These are phyloP conservation scores for Brachypodium distachyon DNA, from an alignment of 202 grass and related monocot species.

Conservation along the genomic window DNA sequence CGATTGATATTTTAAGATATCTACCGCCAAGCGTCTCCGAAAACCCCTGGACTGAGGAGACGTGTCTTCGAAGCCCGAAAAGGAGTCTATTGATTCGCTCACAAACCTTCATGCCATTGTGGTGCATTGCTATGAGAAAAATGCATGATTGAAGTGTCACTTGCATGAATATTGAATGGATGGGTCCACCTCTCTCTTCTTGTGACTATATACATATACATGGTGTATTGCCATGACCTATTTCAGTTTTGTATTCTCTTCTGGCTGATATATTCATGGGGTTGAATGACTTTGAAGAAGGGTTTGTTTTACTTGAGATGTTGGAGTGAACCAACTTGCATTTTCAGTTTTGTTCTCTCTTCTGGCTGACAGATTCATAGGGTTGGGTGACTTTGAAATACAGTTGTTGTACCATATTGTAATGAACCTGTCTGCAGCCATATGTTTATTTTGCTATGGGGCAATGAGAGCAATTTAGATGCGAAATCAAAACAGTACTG, in stretches of 20 bases:
- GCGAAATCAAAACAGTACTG: too few species aligned
- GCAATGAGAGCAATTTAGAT: too few species aligned
- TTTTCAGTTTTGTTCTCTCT: too few species aligned
- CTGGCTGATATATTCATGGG: not conserved
- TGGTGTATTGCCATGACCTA: not conserved
- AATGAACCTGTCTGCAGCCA: too few species aligned
- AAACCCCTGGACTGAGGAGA: too few species aligned
- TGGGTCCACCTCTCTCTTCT: not conserved
- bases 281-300: not conserved
- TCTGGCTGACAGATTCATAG: too few species aligned
- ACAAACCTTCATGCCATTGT: not conserved
- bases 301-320: not conserved
- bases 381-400: not conserved
- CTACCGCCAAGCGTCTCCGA: too few species aligned
- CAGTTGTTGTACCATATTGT: not conserved
- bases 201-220: not conserved
- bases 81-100: too few species aligned
- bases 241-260: not conserved
- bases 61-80: too few species aligned
- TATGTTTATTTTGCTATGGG: too few species aligned
- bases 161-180: not conserved
- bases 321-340: not conserved
- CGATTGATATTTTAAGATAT: too few species aligned
- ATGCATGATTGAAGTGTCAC: not conserved
- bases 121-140: not conserved